Base-by-base conservation (phyloP, 2,329 filamentous ascomycete genomes). In the Canariomyces notabilis region DNA sequence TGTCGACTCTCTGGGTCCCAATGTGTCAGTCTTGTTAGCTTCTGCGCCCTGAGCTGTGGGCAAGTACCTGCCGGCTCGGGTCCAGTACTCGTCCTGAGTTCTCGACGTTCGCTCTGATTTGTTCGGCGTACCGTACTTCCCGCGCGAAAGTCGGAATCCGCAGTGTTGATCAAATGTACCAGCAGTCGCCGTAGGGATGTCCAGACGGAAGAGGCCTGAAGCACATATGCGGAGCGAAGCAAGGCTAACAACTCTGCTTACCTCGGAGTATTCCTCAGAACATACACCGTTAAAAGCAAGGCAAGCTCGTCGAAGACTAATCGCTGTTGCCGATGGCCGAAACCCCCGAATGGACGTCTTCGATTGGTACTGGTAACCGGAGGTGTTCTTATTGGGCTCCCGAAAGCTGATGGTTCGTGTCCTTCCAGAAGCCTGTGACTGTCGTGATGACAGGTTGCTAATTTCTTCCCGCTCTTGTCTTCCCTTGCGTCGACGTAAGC, bases 81-180 rank as follows among this genome's bases (percentile, higher is more conserved):
- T 51, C 44, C 49, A 52, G 55, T 53, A 46, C 50, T 53, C 38
- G 50, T 45, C 44, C 35, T 51, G 42, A 45, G 51, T 50, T 31
- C 37, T 46, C 43, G 39, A 44, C 29, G 32, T n/a, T 49, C 37
- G 46, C 32, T 56, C 46, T 42, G 41, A 52, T 56, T 46, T 59
- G 47, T 44, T 52, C 48, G 48, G 42, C 34, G 33, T 44, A n/a
- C 44, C 43, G 48, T 36, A 31, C 37, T 46, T 50, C 44, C 48
- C 45, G 44, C 50, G 22, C 9, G 42, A 33, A 37, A 35, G 42
- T 41, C 47, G 51, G 44, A 31, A 44, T 34, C 43, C 47, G 37
- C 37, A 39, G n/a, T n/a, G n/a, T n/a, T n/a, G n/a, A 15, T 26
- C 33, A 41, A 48, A 41, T 48, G 39, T 16, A 22, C 33, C 22